phyloP scores from a whole-genome alignment of 768 basidiomycete genomes.

The Tremella mesenterica region DNA sequence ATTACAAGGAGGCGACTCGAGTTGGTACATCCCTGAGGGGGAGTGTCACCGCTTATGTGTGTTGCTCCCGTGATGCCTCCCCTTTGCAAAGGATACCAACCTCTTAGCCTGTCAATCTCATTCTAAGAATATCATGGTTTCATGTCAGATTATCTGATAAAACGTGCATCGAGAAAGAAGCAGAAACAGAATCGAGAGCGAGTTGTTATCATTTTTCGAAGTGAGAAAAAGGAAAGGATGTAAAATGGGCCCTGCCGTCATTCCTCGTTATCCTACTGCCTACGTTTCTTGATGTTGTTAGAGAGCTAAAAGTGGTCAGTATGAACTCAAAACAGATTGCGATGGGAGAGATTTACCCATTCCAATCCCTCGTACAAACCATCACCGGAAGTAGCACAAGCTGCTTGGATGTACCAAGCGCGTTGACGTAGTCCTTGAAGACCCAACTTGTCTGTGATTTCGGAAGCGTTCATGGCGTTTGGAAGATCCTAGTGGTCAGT shows the following conservation, averaged over 20 bases:
- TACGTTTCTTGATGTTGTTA: constrained; percentile 43
- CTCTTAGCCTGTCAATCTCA: too few species aligned
- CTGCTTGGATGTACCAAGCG: constrained; percentile 97
- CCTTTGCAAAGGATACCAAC: too few species aligned
- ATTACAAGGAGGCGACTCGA: too few species aligned
- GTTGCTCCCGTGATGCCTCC: too few species aligned
- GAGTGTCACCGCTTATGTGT: too few species aligned
- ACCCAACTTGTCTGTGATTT: constrained; percentile 99
- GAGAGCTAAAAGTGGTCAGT: constrained; percentile 30
- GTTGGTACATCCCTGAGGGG: too few species aligned
- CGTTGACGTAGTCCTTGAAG: constrained; percentile 93
- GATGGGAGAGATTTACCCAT: constrained; percentile 52
- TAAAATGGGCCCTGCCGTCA: background rate
- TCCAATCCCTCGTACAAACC: constrained; percentile 97
- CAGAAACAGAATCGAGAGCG: too few species aligned
- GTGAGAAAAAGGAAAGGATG: background rate
- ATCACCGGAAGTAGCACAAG: constrained; percentile 96
- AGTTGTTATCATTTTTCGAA: too few species aligned
- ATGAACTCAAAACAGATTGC: background rate
- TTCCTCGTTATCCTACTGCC: too few species aligned
- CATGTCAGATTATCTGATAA: too few species aligned
- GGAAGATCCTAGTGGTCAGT: constrained; percentile 61
- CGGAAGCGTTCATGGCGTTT: constrained; percentile 98
- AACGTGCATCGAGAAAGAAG: too few species aligned
- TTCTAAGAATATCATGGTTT: too few species aligned